phyloP scores from a whole-genome alignment of 257 asterid genomes.

The Paraleonurus japonicus region DNA sequence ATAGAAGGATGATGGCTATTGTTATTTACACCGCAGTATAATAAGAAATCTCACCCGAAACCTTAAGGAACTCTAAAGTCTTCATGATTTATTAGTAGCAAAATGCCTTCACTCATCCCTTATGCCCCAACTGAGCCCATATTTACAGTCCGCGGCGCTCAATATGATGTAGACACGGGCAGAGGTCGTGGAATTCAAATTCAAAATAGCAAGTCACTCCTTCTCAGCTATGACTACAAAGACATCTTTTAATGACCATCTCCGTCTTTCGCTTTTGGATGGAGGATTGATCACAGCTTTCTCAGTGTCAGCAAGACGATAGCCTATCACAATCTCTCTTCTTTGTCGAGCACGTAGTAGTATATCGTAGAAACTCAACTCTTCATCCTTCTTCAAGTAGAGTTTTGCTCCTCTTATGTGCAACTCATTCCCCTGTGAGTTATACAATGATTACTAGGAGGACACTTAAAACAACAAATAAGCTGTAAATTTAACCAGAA shows the following conservation, averaged over 20 bases:
- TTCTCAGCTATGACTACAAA: constrained; percentile 82
- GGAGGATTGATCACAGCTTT: constrained; percentile 75
- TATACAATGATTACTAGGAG: neutral
- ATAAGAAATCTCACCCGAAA: neutral
- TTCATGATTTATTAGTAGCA: neutral
- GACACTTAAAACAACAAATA: no score
- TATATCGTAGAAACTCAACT: constrained; percentile 76
- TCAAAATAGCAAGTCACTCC: constrained; percentile 36
- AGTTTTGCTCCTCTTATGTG: constrained; percentile 78
- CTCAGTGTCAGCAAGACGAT: constrained; percentile 61
- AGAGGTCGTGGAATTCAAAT: neutral
- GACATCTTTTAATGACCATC: constrained; percentile 71
- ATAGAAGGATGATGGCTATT: no score
- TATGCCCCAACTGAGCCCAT: neutral
- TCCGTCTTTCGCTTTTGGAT: constrained; percentile 48
- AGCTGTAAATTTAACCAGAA: neutral
- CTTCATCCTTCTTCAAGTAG: constrained; percentile 64
- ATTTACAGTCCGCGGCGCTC: neutral
- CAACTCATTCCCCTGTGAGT: constrained; percentile 78
- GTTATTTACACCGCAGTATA: no score
- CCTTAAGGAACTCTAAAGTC: neutral
- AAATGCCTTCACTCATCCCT: neutral
- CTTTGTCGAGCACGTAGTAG: constrained; percentile 82
- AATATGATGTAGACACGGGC: neutral
- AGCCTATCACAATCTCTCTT: constrained; percentile 79